Evolutionary conservation across 2,329 filamentous ascomycete species (phyloP).

Genomic region (Botryotinia convoluta): DNA sequence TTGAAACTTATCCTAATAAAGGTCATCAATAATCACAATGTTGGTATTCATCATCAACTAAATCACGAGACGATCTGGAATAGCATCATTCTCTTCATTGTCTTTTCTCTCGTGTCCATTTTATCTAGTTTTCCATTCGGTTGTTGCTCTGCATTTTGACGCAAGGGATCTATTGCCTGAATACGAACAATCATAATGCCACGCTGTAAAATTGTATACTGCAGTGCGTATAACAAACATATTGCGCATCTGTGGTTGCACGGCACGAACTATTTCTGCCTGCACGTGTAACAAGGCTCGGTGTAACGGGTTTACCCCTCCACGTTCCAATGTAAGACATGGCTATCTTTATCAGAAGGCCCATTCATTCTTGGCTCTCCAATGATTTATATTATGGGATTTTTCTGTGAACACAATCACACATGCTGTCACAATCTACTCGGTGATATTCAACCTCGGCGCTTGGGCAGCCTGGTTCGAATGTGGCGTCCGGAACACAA

Average conservation of each 20-base stretch:
- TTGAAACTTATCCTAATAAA: background rate
- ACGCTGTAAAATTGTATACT: background rate
- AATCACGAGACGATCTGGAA: constrained; percentile 7
- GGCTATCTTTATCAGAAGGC: constrained; percentile 3
- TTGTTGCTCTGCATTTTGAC: background rate
- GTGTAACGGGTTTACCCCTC: background rate
- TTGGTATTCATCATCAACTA: background rate
- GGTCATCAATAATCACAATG: background rate
- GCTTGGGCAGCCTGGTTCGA: background rate
- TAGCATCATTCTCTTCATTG: background rate
- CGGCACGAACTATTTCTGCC: background rate
- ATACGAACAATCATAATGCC: constrained; percentile 5
- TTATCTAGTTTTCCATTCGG: background rate
- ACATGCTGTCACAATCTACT: background rate
- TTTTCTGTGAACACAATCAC: background rate
- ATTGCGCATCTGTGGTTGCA: background rate
- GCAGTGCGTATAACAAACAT: constrained; percentile 2
- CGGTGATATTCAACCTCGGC: background rate
- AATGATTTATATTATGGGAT: background rate
- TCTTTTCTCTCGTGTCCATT: constrained; percentile 1
- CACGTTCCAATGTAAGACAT: constrained; percentile 1
- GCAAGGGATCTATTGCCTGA: background rate
- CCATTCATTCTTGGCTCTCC: background rate
- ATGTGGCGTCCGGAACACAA: constrained; percentile 1
- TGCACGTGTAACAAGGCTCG: constrained; percentile 1